Evolutionary conservation across 176 grass and related monocot genomes (phyloP), one percentile per base, ranked within the genome.

Genomic region (Ensete glaucum): DNA sequence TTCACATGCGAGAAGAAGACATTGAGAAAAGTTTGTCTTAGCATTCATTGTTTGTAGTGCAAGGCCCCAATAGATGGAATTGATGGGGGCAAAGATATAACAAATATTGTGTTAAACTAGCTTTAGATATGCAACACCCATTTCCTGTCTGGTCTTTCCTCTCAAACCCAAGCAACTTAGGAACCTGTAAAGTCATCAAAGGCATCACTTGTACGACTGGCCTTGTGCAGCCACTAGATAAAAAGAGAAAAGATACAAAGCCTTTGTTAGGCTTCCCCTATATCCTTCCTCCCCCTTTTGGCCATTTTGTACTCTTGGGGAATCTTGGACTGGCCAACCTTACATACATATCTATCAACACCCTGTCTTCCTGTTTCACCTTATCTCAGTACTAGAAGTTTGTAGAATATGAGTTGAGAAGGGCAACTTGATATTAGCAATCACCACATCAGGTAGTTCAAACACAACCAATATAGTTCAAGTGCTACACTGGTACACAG

Each of bases 101-200:
- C 29, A 43, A 43, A 43, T 43, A 43, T 6, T 43, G 34, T 43
- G 4, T 43, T 15, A 65, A 26, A 24, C 23, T 23, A 65, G n/a
- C 63, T 65, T 65, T 65, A 65, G 21, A 26, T 65, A 65, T 26
- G 63, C 63, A 65, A 65, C 63, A 27, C 23, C 10, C 63, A 65
- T 65, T 65, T 29, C 63, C 63, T 29, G 4, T 65, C 9, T 65
- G 9, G 20, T 26, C 21, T 26, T 26, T 43, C 34, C 34, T 43
- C 34, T 6, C 34, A 3, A 27, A 65, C 27, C 11, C 63, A 65
- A 65, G 63, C 63, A 65, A 23, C 63, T 29, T 65, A 11, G 26
- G 19, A 10, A 26, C 63, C 63, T 65, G 9, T 13, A 65, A 27
- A 27, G 63, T 65, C 63, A 13, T 65, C 63, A 27, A 64, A 26